These are phyloP conservation scores for Saitozyma sp. DNA, from an alignment of 768 basidiomycete genomes.

Conservation along the genomic window DNA sequence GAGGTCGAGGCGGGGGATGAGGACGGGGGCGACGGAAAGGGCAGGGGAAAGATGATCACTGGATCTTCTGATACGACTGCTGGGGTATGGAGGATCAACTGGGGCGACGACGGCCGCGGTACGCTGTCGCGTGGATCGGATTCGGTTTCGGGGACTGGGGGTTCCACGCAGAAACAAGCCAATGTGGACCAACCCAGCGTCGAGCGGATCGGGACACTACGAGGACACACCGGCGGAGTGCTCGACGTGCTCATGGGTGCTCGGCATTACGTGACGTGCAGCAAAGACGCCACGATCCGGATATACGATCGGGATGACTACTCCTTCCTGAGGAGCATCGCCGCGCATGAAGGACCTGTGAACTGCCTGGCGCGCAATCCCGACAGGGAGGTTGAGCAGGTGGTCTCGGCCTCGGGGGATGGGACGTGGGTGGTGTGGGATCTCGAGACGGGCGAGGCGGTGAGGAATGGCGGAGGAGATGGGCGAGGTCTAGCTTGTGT, in stretches of 20 bases:
- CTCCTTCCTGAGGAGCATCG: conserved; percentile 6
- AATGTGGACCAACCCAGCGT: conserved; percentile 1
- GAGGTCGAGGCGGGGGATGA: conserved; percentile 4
- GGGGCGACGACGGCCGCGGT: neutral
- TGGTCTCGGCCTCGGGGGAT: conserved; percentile 31
- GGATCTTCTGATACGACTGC: conserved; percentile 27
- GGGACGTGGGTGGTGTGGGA: conserved; percentile 32
- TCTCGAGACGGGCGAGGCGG: conserved; percentile 9
- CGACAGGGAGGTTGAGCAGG: neutral
- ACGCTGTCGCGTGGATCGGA: neutral
- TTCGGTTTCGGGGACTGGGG: too few species aligned
- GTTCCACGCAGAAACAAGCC: too few species aligned
- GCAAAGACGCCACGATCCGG: conserved; percentile 28
- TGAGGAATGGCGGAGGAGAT: conserved; percentile 10
- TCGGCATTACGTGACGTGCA: conserved; percentile 17
- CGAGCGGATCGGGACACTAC: conserved; percentile 10
- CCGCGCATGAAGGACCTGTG: conserved; percentile 22
- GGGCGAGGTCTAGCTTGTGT: conserved; percentile 37
- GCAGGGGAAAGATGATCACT: conserved; percentile 25
- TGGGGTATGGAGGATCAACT: conserved; percentile 25
- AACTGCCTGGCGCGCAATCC: conserved; percentile 27
- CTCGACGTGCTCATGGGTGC: conserved; percentile 24
- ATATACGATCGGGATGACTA: conserved; percentile 13
- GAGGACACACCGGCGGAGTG: conserved; percentile 19
- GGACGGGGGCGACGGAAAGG: conserved; percentile 8